Percentiles rank a stretch among this genome's conserved stretches.
phyloP scores from a whole-genome alignment of 1,139 yeast genomes.

The Candida tropicalis region DNA sequence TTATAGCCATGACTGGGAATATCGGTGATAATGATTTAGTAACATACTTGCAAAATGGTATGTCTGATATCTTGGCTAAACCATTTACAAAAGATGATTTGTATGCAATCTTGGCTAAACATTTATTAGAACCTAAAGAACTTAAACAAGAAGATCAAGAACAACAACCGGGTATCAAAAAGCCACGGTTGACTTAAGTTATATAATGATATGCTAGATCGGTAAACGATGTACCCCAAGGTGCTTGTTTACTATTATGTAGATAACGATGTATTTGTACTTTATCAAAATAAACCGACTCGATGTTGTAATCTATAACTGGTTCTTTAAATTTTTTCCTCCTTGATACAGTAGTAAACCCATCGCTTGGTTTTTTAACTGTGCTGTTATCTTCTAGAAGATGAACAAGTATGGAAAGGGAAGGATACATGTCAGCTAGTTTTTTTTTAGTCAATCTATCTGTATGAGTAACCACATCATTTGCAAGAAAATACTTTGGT shows the following conservation, averaged over 20 bases:
- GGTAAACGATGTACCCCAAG: constrained; percentile 57
- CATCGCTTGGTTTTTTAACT: constrained; percentile 22
- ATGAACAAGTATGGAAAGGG: constrained; percentile 44
- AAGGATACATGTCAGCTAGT: constrained; percentile 43
- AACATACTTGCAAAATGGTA: constrained; percentile 82
- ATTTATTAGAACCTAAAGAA: constrained; percentile 37
- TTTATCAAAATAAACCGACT: constrained; percentile 34
- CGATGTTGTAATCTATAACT: constrained; percentile 36
- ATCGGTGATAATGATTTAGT: constrained; percentile 79
- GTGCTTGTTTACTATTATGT: constrained; percentile 26
- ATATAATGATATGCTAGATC: constrained; percentile 49
- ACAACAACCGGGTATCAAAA: constrained; percentile 9
- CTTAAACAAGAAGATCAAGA: constrained; percentile 16
- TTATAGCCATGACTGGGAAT: constrained; percentile 93
- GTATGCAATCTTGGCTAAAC: constrained; percentile 72
- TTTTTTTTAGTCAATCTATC: constrained; percentile 48
- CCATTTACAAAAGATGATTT: constrained; percentile 89
- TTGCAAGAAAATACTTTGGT: constrained; percentile 48
- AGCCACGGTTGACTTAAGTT: constrained; percentile 13
- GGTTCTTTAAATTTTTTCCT: constrained; percentile 34
- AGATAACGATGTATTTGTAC: constrained; percentile 22
- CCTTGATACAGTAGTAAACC: constrained; percentile 33
- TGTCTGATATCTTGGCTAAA: constrained; percentile 89
- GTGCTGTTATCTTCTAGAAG: constrained; percentile 16
- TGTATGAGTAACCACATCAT: constrained; percentile 53